Percentiles rank a stretch among this genome's conserved stretches.
Evolutionary conservation across 2,329 filamentous ascomycete species (phyloP).

Genomic region (Magnaporthales sp.): DNA sequence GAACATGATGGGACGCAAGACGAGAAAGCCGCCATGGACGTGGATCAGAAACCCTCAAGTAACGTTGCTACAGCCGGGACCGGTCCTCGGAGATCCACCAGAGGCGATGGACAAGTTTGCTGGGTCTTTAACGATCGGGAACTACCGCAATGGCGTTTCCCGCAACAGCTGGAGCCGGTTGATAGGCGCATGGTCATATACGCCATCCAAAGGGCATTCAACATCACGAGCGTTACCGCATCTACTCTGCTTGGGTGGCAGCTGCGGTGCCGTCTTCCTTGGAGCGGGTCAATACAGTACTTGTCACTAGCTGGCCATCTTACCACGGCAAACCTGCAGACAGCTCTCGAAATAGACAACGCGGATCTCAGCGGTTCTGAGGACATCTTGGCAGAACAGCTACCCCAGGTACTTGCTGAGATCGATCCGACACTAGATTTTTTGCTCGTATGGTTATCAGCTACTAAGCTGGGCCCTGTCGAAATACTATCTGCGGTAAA

Average conservation of each 20-base stretch:
- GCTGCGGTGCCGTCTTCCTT: constrained; percentile 33
- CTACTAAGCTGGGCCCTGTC: constrained; percentile 54
- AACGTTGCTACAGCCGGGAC: neutral
- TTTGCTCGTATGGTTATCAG: constrained; percentile 55
- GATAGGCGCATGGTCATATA: constrained; percentile 60
- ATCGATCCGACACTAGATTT: constrained; percentile 62
- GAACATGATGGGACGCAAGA: neutral
- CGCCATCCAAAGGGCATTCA: constrained; percentile 30
- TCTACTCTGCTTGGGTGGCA: constrained; percentile 8
- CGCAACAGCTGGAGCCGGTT: constrained; percentile 36
- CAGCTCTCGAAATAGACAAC: constrained; percentile 44
- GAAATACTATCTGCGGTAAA: constrained; percentile 61
- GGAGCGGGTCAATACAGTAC: constrained; percentile 49
- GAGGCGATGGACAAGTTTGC: neutral
- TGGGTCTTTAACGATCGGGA: constrained; percentile 1
- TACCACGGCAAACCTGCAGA: constrained; percentile 48
- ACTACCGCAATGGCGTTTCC: constrained; percentile 4
- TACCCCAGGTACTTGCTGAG: constrained; percentile 53
- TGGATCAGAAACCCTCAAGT: neutral
- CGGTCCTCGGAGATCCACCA: neutral
- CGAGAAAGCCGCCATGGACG: neutral
- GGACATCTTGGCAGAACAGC: constrained; percentile 46
- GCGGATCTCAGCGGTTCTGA: constrained; percentile 32
- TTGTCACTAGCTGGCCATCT: constrained; percentile 52
- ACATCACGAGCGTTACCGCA: neutral